Base-by-base conservation (phyloP, 2,329 filamentous ascomycete species). In the Xylaria sp. region DNA sequence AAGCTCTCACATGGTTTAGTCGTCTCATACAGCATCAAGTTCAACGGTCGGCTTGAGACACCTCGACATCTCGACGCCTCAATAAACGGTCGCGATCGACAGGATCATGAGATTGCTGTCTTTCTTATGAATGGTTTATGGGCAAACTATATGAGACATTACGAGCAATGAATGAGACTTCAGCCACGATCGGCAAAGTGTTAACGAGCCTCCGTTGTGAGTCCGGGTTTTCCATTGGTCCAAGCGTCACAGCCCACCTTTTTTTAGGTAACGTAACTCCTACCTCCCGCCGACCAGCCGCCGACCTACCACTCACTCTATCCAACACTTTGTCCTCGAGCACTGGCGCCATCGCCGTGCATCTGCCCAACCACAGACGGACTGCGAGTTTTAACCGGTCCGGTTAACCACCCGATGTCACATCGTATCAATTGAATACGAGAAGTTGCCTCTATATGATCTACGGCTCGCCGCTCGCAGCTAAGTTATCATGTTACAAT, bases 371-470 rank as follows among this genome's bases (percentile, higher is more conserved):
- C 45, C 54, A 55, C 50, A 54, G 34, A 51, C 36, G 36, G 47
- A 27, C 24, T 19, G n/a, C n/a, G 48, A n/a, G 30, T 34, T 45
- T 64, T 68, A 58, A 34, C 62, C 66, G 62, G 51, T 51, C 39
- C 39, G 59, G 34, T 65, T 14, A 54, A 59, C 24, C 53, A 30
- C 36, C 24, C 48, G 39, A 63, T 62, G 60, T 65, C 32, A 60
- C 67, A 59, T 66, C 63, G 63, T 45, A 55, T 58, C 48, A 24
- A 14, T 61, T 65, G 51, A 61, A 68, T 65, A 68, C 66, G 66
- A 68, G 57, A 12, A n/a, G 14, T 8, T 17, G 39, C 50, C 32
- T 30, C 55, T 27, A 42, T 42, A 17, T 32, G 27, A 30, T 27
- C 48, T 21, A 8, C 21, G 34, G 45, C 45, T 47, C 45, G 17